Evolutionary conservation across 306 rosid genomes (phyloP), one percentile per base, ranked within the genome.

Genomic region (Lathyrus aphaca): DNA sequence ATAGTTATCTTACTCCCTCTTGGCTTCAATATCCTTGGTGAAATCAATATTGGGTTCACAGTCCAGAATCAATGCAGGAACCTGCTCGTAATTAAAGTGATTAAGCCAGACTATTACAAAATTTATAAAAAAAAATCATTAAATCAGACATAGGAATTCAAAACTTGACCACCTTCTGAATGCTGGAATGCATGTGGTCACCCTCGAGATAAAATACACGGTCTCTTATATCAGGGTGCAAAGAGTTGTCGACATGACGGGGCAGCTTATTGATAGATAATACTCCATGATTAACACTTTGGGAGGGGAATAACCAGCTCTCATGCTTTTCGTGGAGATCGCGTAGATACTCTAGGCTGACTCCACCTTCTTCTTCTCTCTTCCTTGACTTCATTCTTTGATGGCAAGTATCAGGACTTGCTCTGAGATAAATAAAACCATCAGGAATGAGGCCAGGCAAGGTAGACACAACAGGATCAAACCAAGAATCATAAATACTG

Each of bases 11-110:
- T 88, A 94, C 99, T 84, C 86, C 39, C 88, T 87, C 89, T 94
- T 94, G 62, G 99, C 99, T 25, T 94, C 96, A 74, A 94, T 58
- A 69, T 94, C 99, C 79, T 78, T 88, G 88, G 79, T 91, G 91
- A 94, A 94, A 83, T 94, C 99, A 75, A 94, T 94, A 84, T 94
- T 94, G 43, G 97, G 99, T 79, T 94, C 99, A 63, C 97, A 94
- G 81, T 94, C 99, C 74, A 91, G 86, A 72, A 94, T 90, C 88
- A 94, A 82, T 39, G 99, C 99, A 81, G 99, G 99, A 69, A 94
- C 98, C 98, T 94, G 89, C 14, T 49, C 12, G 53, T 13, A 74
- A 61, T 13, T 17, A 59, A 83, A 78, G 60, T 53, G 64, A 8
- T 56, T 73, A 27, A 29, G 72, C 70, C 53, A 21, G 11, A 59